A percentile compares a stretch with the other conserved stretches of the same genome.
phyloP scores from a whole-genome alignment of 352 stramenopile genomes.

The Globisporangium paroecandrum region DNA sequence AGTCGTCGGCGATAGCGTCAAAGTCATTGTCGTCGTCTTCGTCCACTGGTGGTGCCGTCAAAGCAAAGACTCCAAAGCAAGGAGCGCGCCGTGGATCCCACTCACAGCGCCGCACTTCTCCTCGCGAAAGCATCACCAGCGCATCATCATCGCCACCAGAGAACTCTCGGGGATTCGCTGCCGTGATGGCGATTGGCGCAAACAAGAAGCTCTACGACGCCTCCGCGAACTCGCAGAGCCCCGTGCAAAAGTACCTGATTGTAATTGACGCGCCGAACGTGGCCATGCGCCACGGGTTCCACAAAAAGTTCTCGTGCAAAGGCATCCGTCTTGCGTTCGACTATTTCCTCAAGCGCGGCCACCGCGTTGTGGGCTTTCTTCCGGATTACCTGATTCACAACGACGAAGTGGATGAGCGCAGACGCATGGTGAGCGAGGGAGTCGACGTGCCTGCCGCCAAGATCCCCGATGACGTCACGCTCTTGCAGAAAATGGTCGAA shows the following conservation, averaged over 20 bases:
- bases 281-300: constrained; percentile 74
- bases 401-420: constrained; percentile 39
- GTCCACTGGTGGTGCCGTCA: not conserved
- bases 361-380: constrained; percentile 82
- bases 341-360: constrained; percentile 64
- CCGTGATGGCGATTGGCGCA: constrained; percentile 43
- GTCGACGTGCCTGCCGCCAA: constrained; percentile 41
- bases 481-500: constrained; percentile 68
- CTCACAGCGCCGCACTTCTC: not conserved
- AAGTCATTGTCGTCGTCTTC: not conserved
- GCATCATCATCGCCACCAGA: not conserved
- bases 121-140: not conserved
- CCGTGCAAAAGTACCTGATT: constrained; percentile 42
- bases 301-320: constrained; percentile 69
- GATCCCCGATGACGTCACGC: constrained; percentile 64
- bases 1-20: not conserved
- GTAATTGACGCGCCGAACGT: constrained; percentile 76
- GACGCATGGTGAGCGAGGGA: constrained; percentile 21
- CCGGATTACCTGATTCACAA: constrained; percentile 77
- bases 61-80: not conserved
- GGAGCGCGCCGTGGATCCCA: not conserved
- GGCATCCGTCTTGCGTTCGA: constrained; percentile 70
- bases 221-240: constrained; percentile 15
- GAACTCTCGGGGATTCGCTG: constrained; percentile 28
- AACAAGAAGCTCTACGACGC: constrained; percentile 26